Evolutionary conservation across 2,329 filamentous ascomycete genomes (phyloP).

Genomic region (Botrytis medusae): DNA sequence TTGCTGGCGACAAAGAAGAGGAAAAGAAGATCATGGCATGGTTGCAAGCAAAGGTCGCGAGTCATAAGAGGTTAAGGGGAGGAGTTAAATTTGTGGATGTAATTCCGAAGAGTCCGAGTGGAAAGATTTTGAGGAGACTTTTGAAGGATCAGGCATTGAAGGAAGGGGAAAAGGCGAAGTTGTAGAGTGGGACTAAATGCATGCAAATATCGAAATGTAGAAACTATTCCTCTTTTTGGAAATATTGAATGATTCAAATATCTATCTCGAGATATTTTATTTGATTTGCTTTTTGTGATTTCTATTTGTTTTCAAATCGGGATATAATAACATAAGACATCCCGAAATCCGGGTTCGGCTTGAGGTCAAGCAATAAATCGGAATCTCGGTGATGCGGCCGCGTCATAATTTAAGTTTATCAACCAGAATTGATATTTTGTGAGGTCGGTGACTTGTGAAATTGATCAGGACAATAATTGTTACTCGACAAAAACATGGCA

Average conservation of each 20-base stretch:
- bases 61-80: constrained; percentile 67
- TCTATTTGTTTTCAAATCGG: not conserved
- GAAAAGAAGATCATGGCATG: constrained; percentile 53
- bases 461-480: not conserved
- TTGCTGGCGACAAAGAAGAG: constrained; percentile 33
- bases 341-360: not conserved
- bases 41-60: constrained; percentile 59
- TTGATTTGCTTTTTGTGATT: not conserved
- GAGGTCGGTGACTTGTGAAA: too few species aligned
- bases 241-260: not conserved
- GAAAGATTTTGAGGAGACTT: constrained; percentile 51
- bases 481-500: constrained; percentile 45
- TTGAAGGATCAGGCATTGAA: constrained; percentile 45
- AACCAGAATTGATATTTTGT: not conserved
- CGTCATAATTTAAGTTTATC: not conserved
- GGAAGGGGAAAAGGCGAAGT: constrained; percentile 26
- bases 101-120: constrained; percentile 67
- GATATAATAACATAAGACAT: not conserved
- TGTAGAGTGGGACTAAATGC: constrained; percentile 13
- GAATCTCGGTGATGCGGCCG: not conserved
- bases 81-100: constrained; percentile 64
- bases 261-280: not conserved
- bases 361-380: not conserved
- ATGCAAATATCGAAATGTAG: not conserved
- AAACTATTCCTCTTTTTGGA: not conserved